Evolutionary conservation across 352 stramenopile genomes (phyloP), one percentile per base, ranked within the genome.

Genomic region (Thraustochytrium sp.): DNA sequence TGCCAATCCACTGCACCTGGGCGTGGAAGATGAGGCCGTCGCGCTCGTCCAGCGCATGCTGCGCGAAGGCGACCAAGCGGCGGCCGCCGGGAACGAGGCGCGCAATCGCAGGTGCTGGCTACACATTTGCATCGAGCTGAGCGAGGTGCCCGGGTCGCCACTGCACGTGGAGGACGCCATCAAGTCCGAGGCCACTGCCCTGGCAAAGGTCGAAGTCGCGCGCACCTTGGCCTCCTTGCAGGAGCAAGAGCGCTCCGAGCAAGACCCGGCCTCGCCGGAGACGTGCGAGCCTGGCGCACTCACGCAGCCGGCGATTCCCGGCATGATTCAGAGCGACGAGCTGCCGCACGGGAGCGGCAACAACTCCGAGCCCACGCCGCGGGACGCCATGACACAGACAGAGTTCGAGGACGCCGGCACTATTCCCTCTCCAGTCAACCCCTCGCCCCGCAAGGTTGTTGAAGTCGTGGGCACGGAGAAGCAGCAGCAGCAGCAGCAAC

Each of bases 61-160:
- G 23, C 34, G 40, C 34, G 31, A 63, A 21, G 68, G 68, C 37
- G 31, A 80, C 18, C n/a, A n/a, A n/a, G n/a, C n/a, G n/a, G 23
- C 8, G 26, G 21, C 18, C 31, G 9, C 13, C 18, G 40, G 23
- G 34, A 36, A 80, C 18, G 68, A 80, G 0, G 18, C 62, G 3
- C 31, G 31, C 18, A 29, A 53, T n/a, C 31, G 13, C 26, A 46
- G 53, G 26, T 80, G 68, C 51, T 80, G 68, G 68, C 34, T 51
- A 21, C 68, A 80, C 51, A 80, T 80, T 2, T 80, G 68, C 31
- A 64, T 80, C 38, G 68, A 80, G 42, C 48, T 80, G 5, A 31
- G 31, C 4, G 44, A 80, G 23, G 68, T 80, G 31, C 68, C 68
- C 5, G 68, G 48, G 13, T 55, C 31, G 9, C 68, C 68, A 2